phyloP scores from a whole-genome alignment of 306 rosid genomes.

The peach (Prunus persica) region DNA sequence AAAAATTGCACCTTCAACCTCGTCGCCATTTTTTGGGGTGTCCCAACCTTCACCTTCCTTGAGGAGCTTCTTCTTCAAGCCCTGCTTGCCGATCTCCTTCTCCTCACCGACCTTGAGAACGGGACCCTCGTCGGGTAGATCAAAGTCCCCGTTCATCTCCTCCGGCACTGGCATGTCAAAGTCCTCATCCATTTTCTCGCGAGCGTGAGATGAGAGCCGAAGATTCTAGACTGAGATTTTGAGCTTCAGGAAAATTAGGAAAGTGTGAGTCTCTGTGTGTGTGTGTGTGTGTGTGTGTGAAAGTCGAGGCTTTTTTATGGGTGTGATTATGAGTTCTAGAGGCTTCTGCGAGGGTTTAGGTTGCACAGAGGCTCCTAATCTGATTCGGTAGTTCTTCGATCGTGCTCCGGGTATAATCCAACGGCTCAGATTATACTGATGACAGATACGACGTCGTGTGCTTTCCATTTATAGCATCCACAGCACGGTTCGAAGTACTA shows the following conservation, averaged over 20 bases:
- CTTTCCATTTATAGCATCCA: neutral
- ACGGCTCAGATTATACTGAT: neutral
- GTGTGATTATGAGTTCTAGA: slow-evolving; percentile 46
- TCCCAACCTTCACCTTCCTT: slow-evolving; percentile 83
- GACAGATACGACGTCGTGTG: neutral
- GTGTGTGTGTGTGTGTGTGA: neutral
- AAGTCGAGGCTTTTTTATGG: neutral
- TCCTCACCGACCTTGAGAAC: slow-evolving; percentile 79
- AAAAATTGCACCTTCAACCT: slow-evolving; percentile 65
- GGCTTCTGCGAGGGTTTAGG: slow-evolving; percentile 32
- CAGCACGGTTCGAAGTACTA: neutral
- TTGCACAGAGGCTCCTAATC: too few relatives aligned
- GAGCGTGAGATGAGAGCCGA: neutral
- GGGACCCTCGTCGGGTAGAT: slow-evolving; percentile 42
- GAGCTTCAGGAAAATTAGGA: neutral
- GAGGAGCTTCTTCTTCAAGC: slow-evolving; percentile 86
- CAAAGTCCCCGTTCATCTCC: slow-evolving; percentile 68
- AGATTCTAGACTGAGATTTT: neutral
- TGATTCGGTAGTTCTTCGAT: neutral
- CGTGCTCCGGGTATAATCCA: neutral
- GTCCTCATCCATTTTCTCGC: slow-evolving; percentile 56
- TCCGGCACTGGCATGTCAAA: slow-evolving; percentile 50
- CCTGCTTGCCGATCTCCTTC: slow-evolving; percentile 77
- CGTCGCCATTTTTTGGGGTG: slow-evolving; percentile 78
- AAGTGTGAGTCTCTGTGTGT: neutral